Evolutionary conservation across 1,139 yeast genomes (phyloP).

Genomic region (Pichia norvegensis): DNA sequence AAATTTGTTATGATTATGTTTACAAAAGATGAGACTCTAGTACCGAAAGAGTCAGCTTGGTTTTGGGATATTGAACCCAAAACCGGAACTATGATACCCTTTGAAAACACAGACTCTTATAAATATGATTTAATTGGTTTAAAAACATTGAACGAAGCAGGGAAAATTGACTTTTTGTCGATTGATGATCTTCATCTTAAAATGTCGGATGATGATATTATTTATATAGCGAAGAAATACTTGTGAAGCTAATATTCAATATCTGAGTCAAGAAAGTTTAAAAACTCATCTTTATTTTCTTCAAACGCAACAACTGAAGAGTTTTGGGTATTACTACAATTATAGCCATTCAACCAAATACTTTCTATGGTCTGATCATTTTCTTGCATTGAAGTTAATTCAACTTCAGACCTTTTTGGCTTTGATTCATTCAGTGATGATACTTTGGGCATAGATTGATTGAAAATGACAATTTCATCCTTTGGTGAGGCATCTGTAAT

Average conservation of each 20-base stretch:
- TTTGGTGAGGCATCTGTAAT: background rate
- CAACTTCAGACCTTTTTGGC: background rate
- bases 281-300: background rate
- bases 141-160: conserved; percentile 35
- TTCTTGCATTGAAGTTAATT: background rate
- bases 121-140: conserved; percentile 54
- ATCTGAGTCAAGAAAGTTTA: conserved; percentile 18
- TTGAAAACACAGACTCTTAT: conserved; percentile 45
- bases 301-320: background rate
- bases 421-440: background rate
- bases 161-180: conserved; percentile 40
- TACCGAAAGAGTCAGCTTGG: conserved; percentile 68
- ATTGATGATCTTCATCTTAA: conserved; percentile 65
- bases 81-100: conserved; percentile 38
- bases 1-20: conserved; percentile 56
- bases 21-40: conserved; percentile 53
- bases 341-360: background rate
- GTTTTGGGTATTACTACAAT: background rate
- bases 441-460: conserved; percentile 3
- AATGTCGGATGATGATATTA: conserved; percentile 43
- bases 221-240: conserved; percentile 26
- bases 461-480: conserved; percentile 6
- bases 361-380: background rate
- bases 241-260: conserved; percentile 15
- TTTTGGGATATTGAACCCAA: conserved; percentile 47